These are phyloP conservation scores for Urochloa ruziziensis DNA, from an alignment of 176 grass and related monocot genomes.

Conservation along the genomic window DNA sequence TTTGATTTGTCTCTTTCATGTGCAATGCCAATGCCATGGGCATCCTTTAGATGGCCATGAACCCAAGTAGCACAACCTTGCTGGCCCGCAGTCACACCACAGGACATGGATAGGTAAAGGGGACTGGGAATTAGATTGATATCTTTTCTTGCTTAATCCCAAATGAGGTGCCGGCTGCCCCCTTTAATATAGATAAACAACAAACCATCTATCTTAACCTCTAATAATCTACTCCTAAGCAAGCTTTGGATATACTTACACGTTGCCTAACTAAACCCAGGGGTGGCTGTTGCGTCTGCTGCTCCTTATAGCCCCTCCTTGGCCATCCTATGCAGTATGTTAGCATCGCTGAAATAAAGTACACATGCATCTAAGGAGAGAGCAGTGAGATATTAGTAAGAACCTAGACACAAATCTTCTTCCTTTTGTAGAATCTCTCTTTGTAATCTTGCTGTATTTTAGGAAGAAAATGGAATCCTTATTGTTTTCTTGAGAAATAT, in stretches of 20 bases:
- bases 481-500: background rate
- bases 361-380: background rate
- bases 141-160: background rate
- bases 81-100: too few species aligned
- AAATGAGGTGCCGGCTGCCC: background rate
- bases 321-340: background rate
- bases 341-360: slow-evolving; percentile 9
- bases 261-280: background rate
- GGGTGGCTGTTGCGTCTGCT: background rate
- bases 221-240: background rate
- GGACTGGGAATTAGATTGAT: background rate
- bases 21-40: background rate
- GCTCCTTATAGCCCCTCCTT: background rate
- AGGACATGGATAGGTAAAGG: too few species aligned
- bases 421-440: background rate
- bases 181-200: background rate
- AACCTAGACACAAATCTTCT: background rate
- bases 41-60: background rate
- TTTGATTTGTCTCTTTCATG: slow-evolving; percentile 22
- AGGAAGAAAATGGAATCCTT: background rate
- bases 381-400: slow-evolving; percentile 10
- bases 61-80: background rate
- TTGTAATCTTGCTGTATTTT: background rate
- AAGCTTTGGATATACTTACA: background rate
- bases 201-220: background rate